Conservation (phyloP, 2,329 filamentous ascomycete species). For the Fusarium beomiforme region DNA sequence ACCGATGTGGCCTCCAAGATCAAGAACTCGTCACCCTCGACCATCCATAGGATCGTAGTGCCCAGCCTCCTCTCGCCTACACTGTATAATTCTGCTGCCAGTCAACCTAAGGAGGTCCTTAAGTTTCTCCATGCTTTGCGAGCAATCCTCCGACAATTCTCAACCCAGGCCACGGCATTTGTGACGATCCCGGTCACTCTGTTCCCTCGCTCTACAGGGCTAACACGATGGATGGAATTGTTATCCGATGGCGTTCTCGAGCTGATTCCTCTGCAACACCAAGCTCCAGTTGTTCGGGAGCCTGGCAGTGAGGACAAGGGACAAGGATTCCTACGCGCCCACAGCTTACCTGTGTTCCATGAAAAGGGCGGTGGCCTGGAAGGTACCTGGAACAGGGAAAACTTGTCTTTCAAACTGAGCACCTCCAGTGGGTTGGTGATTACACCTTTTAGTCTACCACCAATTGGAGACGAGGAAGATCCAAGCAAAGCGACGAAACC, state of each 20-base stretch:
- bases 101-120: constrained; percentile 77
- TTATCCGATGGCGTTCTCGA: constrained; percentile 88
- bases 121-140: constrained; percentile 84
- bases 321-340: constrained; percentile 86
- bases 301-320: constrained; percentile 73
- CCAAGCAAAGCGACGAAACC: constrained; percentile 50
- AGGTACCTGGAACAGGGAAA: constrained; percentile 76
- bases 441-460: constrained; percentile 88
- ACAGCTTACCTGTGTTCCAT: constrained; percentile 84
- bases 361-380: constrained; percentile 86
- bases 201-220: constrained; percentile 77
- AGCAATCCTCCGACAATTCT: constrained; percentile 75
- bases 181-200: constrained; percentile 83
- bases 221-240: constrained; percentile 87
- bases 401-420: constrained; percentile 91
- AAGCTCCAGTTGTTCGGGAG: constrained; percentile 61
- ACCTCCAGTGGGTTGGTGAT: constrained; percentile 83
- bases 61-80: constrained; percentile 89
- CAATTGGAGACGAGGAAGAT: constrained; percentile 76
- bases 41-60: constrained; percentile 84
- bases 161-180: constrained; percentile 74
- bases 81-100: constrained; percentile 76
- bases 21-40: constrained; percentile 64
- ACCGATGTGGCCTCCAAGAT: constrained; percentile 65
- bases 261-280: constrained; percentile 74